Evolutionary conservation across 495 filamentous ascomycete species (phyloP).

Genomic region (Bryoglossum gracile): DNA sequence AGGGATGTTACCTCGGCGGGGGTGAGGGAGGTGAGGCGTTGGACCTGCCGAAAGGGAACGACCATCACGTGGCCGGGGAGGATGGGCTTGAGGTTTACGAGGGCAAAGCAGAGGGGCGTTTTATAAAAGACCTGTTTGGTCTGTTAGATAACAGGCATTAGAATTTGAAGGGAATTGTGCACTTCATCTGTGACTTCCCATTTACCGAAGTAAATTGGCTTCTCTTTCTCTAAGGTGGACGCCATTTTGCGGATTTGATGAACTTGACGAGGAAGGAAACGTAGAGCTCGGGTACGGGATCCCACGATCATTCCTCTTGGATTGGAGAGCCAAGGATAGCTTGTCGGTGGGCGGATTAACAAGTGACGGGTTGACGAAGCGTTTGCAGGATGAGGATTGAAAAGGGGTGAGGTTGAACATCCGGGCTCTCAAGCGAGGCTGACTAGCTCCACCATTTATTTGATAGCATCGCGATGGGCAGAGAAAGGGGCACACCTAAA

Average conservation of each 20-base stretch:
- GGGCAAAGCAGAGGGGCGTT: slow-evolving; percentile 70
- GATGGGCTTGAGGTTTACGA: slow-evolving; percentile 92
- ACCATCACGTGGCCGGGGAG: slow-evolving; percentile 91
- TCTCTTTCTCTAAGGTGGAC: slow-evolving; percentile 13
- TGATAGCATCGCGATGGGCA: too few relatives aligned
- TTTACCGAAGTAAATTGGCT: slow-evolving; percentile 52
- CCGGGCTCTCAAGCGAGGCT: neutral
- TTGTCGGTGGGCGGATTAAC: neutral
- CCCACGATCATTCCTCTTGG: neutral
- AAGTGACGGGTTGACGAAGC: neutral
- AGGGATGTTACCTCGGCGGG: slow-evolving; percentile 71
- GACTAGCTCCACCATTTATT: neutral
- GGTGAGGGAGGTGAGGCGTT: slow-evolving; percentile 69
- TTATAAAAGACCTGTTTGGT: slow-evolving; percentile 83
- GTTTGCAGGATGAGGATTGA: neutral
- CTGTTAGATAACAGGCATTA: too few relatives aligned
- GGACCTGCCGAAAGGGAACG: slow-evolving; percentile 54
- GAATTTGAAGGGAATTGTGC: too few relatives aligned
- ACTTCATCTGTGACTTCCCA: slow-evolving; percentile 60
- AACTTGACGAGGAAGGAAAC: neutral
- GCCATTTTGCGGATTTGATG: slow-evolving; percentile 3
- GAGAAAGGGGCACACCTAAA: too few relatives aligned
- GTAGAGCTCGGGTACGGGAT: neutral
- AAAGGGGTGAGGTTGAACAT: too few relatives aligned
- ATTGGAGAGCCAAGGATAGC: neutral